Evolutionary conservation across 192 early-diverging fungal genomes (phyloP).

Genomic region (Glomus cerebriforme): DNA sequence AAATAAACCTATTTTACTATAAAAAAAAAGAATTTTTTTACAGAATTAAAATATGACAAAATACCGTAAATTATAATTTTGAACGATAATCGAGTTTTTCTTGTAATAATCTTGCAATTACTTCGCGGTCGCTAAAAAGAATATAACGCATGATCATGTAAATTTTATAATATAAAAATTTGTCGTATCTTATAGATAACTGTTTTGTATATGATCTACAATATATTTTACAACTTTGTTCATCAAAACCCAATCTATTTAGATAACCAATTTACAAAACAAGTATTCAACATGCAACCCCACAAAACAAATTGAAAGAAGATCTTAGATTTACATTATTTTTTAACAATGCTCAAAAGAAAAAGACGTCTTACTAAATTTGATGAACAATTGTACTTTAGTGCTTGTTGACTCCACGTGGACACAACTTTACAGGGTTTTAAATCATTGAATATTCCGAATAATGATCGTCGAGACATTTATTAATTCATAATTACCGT

Average conservation of each 20-base stretch:
- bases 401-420: neutral
- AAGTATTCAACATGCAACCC: neutral
- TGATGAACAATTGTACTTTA: neutral
- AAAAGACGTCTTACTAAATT: neutral
- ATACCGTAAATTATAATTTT: too few relatives aligned
- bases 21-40: neutral
- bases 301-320: neutral
- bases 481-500: too few relatives aligned
- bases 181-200: too few relatives aligned
- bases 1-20: too few relatives aligned
- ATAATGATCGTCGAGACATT: too few relatives aligned
- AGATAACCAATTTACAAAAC: neutral
- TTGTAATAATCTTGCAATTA: too few relatives aligned
- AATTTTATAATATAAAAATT: too few relatives aligned
- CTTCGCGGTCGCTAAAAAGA: too few relatives aligned
- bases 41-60: neutral
- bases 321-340: neutral
- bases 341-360: neutral
- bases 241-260: neutral
- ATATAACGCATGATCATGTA: too few relatives aligned
- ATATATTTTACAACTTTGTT: neutral
- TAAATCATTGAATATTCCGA: too few relatives aligned
- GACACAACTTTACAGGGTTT: neutral
- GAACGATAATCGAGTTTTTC: too few relatives aligned
- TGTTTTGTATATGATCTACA: neutral